Base-by-base conservation (phyloP, 768 basidiomycete genomes). In the Phaeotremella fagi region DNA sequence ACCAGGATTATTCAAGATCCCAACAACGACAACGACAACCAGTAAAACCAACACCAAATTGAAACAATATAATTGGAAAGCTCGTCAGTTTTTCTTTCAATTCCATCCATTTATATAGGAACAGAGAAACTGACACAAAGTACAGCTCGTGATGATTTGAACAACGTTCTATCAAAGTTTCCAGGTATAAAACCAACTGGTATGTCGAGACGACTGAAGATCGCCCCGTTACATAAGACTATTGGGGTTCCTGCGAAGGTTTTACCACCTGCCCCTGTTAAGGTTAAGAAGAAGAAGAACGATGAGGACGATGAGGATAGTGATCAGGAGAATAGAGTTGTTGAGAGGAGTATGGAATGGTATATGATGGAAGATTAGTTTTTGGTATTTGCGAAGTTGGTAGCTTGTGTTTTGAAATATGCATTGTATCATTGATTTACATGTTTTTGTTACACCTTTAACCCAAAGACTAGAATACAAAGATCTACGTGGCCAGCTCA, bases 301-400 rank as follows among this genome's bases (percentile, higher is more conserved):
- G 69, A 51, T 14, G 63, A 65, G 1, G 50, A 48, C 12, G 51
- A 54, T 12, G 66, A 68, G 38, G 68, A 67, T 4, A 63, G 65
- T 6, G 65, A 65, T 4, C 60, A 64, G 4, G 59, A 65, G 1
- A 58, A 63, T 5, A 57, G 60, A 11, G 57, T 56, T 20, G 50
- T 47, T 1, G 60, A 59, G 22, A 46, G 42, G 36, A 44, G 52
- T 29, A 53, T 70, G 57, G 68, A 66, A 45, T 66, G 67, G 67
- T 66, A 50, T 23, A 69, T 69, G 67, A 49, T 66, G 24, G 67
- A 69, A 31, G 64, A 69, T 48, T 68, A 49, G 37, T n/a, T n/a
- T n/a, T n/a, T n/a, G n/a, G n/a, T n/a, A n/a, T n/a, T n/a, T n/a
- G n/a, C n/a, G n/a, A n/a, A n/a, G n/a, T n/a, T n/a, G n/a, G n/a